These are phyloP conservation scores for Isabelozyma heimii DNA, from an alignment of 805 yeast species.

Conservation along the genomic window DNA sequence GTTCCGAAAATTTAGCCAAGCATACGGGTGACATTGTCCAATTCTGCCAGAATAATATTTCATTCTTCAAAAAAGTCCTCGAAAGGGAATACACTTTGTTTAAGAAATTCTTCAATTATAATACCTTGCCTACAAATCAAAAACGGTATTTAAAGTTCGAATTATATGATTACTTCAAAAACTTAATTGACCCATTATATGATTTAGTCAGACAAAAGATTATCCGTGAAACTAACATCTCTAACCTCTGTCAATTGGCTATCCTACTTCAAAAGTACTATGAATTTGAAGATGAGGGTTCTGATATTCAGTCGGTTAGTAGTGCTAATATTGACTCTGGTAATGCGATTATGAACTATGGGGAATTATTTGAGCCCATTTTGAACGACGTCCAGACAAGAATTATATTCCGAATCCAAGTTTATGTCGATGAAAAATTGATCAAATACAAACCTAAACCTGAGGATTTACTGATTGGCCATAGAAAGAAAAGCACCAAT, in stretches of 20 bases:
- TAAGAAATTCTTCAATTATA: conserved; percentile 42
- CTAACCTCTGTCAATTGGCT: conserved; percentile 70
- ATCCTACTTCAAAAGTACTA: conserved; percentile 65
- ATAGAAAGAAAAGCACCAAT: conserved; percentile 17
- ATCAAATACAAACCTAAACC: conserved; percentile 63
- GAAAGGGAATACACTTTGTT: conserved; percentile 63
- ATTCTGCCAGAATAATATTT: conserved; percentile 58
- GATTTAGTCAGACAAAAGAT: conserved; percentile 65
- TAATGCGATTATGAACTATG: conserved; percentile 41
- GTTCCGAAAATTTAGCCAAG: conserved; percentile 14
- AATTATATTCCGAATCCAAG: conserved; percentile 74
- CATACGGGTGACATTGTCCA: conserved; percentile 46
- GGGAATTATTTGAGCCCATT: conserved; percentile 65
- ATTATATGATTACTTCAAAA: conserved; percentile 58
- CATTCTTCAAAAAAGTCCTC: conserved; percentile 57
- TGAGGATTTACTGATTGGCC: conserved; percentile 64
- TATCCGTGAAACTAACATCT: conserved; percentile 67
- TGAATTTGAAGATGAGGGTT: conserved; percentile 54
- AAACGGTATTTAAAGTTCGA: conserved; percentile 11
- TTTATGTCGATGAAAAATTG: conserved; percentile 66
- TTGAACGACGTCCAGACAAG: conserved; percentile 77
- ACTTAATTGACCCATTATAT: conserved; percentile 73
- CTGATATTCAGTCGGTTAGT: conserved; percentile 4
- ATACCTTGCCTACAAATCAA: background rate
- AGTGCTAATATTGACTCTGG: conserved; percentile 3